Conservation (phyloP, 352 stramenopile genomes). For the Phytophthora fragariaefolia region DNA sequence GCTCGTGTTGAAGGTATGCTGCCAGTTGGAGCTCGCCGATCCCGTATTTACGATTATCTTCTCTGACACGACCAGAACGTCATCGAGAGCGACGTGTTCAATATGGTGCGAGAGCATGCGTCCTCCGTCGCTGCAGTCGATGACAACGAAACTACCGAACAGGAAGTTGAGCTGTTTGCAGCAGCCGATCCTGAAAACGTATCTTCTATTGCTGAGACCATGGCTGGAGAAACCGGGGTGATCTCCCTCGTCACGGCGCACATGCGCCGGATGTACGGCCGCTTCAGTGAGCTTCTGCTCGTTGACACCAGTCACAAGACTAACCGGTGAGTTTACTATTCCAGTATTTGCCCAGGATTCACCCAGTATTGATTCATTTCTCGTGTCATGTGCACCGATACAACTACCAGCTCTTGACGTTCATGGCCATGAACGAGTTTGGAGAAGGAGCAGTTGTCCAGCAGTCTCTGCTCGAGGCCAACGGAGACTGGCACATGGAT, state of each 20-base stretch:
- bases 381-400: too few species aligned
- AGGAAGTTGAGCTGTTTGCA: slow-evolving; percentile 1
- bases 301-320: slow-evolving; percentile 28
- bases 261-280: slow-evolving; percentile 15
- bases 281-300: slow-evolving; percentile 18
- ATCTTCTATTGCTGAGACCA: not conserved
- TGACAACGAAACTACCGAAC: slow-evolving; percentile 15
- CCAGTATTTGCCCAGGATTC: too few species aligned
- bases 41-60: slow-evolving; percentile 23
- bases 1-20: slow-evolving; percentile 10
- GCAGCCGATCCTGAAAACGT: slow-evolving; percentile 7
- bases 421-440: slow-evolving; percentile 27
- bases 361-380: too few species aligned
- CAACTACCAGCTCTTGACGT: slow-evolving; percentile 28
- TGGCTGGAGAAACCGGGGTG: slow-evolving; percentile 7
- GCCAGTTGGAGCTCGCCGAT: slow-evolving; percentile 8
- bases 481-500: too few species aligned
- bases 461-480: not conserved
- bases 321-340: slow-evolving; percentile 10
- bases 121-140: not conserved
- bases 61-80: too few species aligned
- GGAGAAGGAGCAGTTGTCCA: slow-evolving; percentile 10
- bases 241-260: slow-evolving; percentile 10
- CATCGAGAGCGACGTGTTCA: slow-evolving; percentile 24
- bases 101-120: slow-evolving; percentile 15